Base-by-base conservation (phyloP, 768 basidiomycete species). In the Lentinula sp. region DNA sequence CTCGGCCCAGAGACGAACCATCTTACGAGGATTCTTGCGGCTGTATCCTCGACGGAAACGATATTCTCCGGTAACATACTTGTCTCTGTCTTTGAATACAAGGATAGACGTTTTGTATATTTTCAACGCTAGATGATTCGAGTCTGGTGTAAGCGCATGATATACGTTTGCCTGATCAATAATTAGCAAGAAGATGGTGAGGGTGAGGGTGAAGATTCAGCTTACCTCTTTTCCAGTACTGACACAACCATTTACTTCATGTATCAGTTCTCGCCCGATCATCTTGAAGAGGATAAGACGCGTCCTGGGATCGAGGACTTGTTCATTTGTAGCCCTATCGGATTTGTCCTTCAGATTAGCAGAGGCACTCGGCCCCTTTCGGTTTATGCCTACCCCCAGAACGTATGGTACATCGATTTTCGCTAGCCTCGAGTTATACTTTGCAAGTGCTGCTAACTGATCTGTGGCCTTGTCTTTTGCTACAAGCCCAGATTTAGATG, bases 41-140 rank as follows among this genome's bases (percentile, higher is more conserved):
- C 84, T 87, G 73, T 93, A 93, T 28, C 95, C 95, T 60, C 88
- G 83, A 52, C 93, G 82, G 77, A 98, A 98, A n/a, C 97, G 87
- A 71, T 90, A 87, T 72, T 98, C 96, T 55, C 97, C 97, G 0
- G 90, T 87, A 43, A 98, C 95, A 72, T 99, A 99, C 61, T 90
- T 89, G 67, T 95, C 93, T n/a, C 97, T 86, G 65, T 98, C 93
- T 73, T 98, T 96, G 81, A 99, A 99, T 8, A 94, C 81, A 8
- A 99, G 85, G 64, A 99, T 98, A 28, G 95, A 97, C 1, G 97
- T 99, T 71, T 98, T 97, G 80, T 95, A 99, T 62, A 99, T 94
- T 73, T 99, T 99, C 62, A 98, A 82, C 0, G 97, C 97, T 46
- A 97, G 77, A 68, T 96, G 92, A 1, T 68, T 67, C 34, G 71